These are phyloP conservation scores for Penicillium sp. DNA, from an alignment of 2,329 filamentous ascomycete species.

Conservation along the genomic window DNA sequence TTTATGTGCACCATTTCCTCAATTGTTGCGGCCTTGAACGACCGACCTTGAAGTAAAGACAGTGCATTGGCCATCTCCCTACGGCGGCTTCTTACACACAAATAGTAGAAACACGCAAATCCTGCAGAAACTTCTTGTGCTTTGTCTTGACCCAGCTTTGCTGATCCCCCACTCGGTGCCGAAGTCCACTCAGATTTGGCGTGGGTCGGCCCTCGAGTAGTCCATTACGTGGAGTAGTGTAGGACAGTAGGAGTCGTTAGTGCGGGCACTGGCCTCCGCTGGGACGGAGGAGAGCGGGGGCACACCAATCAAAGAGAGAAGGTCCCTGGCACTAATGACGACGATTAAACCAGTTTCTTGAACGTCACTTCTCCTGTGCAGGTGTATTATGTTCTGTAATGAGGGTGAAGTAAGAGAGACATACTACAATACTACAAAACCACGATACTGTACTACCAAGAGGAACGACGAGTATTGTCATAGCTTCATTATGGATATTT, in stretches of 20 bases:
- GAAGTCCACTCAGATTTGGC: neutral
- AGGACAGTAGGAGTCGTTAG: neutral
- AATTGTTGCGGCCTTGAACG: neutral
- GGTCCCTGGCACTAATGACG: constrained; percentile 4
- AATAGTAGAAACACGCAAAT: neutral
- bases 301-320: constrained; percentile 9
- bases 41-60: neutral
- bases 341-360: neutral
- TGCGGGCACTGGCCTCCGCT: constrained; percentile 12
- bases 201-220: no score
- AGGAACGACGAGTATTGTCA: constrained; percentile 10
- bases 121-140: neutral
- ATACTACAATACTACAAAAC: no score
- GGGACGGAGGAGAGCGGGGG: neutral
- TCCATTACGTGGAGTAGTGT: no score
- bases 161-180: constrained; percentile 6
- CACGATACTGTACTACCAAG: neutral
- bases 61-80: neutral
- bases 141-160: neutral
- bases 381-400: no score
- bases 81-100: neutral
- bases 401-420: no score
- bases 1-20: neutral
- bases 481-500: constrained; percentile 22
- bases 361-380: neutral